phyloP scores from a whole-genome alignment of 208 protist genomes.

The Leishmania braziliensis region DNA sequence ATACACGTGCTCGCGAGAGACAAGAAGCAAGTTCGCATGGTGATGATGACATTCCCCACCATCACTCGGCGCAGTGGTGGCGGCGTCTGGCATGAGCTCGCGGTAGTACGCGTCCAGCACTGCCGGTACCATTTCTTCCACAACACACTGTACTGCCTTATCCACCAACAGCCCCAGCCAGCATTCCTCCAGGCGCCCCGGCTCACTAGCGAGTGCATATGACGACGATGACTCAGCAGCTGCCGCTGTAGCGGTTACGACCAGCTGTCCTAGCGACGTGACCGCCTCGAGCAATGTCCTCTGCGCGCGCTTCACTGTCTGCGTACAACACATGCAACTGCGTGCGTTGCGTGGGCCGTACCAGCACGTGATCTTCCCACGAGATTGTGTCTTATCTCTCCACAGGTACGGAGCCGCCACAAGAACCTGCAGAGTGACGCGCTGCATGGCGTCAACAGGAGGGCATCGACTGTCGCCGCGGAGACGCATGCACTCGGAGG shows the following conservation, averaged over 20 bases:
- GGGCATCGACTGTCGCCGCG: constrained; percentile 3
- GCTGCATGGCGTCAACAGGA: constrained; percentile 4
- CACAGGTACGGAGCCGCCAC: constrained; percentile 18
- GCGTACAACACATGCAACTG: neutral
- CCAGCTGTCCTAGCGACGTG: constrained; percentile 15
- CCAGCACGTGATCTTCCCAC: constrained; percentile 14
- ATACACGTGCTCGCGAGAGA: constrained; percentile 68
- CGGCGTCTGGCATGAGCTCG: neutral
- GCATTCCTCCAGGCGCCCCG: constrained; percentile 1
- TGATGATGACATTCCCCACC: neutral
- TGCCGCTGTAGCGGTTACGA: neutral
- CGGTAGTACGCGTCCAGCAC: constrained; percentile 21
- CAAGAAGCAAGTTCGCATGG: constrained; percentile 47
- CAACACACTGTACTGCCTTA: constrained; percentile 2
- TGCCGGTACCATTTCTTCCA: constrained; percentile 19
- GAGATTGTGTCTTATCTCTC: neutral
- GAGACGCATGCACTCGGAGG: constrained; percentile 9
- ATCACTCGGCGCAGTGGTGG: neutral
- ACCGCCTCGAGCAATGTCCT: constrained; percentile 15
- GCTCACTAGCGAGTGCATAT: neutral
- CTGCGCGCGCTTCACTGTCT: constrained; percentile 8
- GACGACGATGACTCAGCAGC: neutral
- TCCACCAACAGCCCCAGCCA: constrained; percentile 34
- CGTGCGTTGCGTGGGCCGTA: constrained; percentile 1
- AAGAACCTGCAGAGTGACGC: constrained; percentile 9